Percentiles rank a stretch among this genome's conserved stretches.
Conservation (phyloP, 176 grass and related monocot species). For the Oryza nivara region DNA sequence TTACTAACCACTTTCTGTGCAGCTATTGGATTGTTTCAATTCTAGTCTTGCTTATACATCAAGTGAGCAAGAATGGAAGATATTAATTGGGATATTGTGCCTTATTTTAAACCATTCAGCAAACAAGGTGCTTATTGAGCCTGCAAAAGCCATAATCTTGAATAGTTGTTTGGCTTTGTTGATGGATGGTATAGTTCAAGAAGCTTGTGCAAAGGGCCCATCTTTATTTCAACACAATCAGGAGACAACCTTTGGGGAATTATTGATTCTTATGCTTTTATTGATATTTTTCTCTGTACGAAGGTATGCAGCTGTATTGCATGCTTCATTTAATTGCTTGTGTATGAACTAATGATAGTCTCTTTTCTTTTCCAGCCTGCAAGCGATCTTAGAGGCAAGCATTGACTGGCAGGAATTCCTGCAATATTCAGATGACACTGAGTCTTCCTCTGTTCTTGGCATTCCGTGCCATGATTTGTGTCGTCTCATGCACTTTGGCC, state of each 20-base stretch:
- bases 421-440: constrained; percentile 52
- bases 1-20: constrained; percentile 33
- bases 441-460: constrained; percentile 68
- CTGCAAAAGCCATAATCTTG: constrained; percentile 81
- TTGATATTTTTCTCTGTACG: constrained; percentile 75
- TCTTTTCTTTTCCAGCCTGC: constrained; percentile 56
- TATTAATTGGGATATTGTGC: constrained; percentile 73
- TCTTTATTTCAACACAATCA: constrained; percentile 75
- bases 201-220: constrained; percentile 76
- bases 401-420: constrained; percentile 91
- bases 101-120: constrained; percentile 74
- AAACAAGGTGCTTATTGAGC: constrained; percentile 63
- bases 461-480: constrained; percentile 87
- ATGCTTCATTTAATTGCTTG: constrained; percentile 38
- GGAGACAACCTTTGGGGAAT: constrained; percentile 70
- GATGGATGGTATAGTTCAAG: constrained; percentile 62
- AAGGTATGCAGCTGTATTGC: constrained; percentile 57
- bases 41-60: constrained; percentile 45
- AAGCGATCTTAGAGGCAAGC: constrained; percentile 54
- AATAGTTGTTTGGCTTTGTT: constrained; percentile 61
- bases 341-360: constrained; percentile 24
- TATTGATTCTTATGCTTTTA: constrained; percentile 67
- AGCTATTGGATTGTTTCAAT: constrained; percentile 72
- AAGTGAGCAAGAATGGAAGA: constrained; percentile 55
- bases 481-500: constrained; percentile 71